Evolutionary conservation across 768 basidiomycete species (phyloP).

Genomic region (Calocybe gangraenosa): DNA sequence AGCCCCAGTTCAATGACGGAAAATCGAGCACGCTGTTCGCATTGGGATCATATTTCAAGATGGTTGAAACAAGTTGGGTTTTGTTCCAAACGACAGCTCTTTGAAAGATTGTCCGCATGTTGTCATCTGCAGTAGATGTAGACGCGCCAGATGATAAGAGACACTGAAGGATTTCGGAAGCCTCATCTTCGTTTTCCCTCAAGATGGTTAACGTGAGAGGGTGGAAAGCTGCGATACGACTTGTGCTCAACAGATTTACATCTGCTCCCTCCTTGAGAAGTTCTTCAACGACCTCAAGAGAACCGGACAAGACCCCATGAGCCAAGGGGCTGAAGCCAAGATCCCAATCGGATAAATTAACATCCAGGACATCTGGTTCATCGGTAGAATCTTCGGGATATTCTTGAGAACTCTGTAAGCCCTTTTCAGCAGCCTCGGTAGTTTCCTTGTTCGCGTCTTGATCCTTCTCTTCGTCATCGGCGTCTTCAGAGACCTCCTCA

Average conservation of each 20-base stretch:
- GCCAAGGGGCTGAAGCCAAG: conserved; percentile 47
- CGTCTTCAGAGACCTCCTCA: not conserved
- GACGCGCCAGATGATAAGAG: conserved; percentile 38
- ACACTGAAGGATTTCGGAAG: conserved; percentile 32
- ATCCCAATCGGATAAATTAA: conserved; percentile 57
- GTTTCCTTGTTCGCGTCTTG: not conserved
- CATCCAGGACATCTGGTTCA: conserved; percentile 51
- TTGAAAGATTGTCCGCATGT: conserved; percentile 39
- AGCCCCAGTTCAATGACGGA: conserved; percentile 24
- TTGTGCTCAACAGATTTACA: conserved; percentile 15
- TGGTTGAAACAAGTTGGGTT: conserved; percentile 33
- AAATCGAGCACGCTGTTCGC: conserved; percentile 34
- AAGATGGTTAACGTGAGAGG: conserved; percentile 37
- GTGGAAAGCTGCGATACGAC: conserved; percentile 23
- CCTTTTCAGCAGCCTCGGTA: conserved; percentile 15
- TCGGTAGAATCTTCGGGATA: conserved; percentile 46
- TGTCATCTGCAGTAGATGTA: conserved; percentile 34
- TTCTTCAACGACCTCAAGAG: conserved; percentile 37
- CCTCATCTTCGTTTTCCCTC: conserved; percentile 36
- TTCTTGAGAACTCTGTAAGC: conserved; percentile 23
- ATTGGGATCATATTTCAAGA: conserved; percentile 39
- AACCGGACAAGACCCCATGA: conserved; percentile 47
- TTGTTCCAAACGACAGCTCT: conserved; percentile 29
- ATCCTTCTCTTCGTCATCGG: too few relatives aligned
- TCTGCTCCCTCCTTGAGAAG: conserved; percentile 48